Evolutionary conservation across 2,329 filamentous ascomycete species (phyloP), one percentile per base, ranked within the genome.

Genomic region (Aspergillus quadricinctus): DNA sequence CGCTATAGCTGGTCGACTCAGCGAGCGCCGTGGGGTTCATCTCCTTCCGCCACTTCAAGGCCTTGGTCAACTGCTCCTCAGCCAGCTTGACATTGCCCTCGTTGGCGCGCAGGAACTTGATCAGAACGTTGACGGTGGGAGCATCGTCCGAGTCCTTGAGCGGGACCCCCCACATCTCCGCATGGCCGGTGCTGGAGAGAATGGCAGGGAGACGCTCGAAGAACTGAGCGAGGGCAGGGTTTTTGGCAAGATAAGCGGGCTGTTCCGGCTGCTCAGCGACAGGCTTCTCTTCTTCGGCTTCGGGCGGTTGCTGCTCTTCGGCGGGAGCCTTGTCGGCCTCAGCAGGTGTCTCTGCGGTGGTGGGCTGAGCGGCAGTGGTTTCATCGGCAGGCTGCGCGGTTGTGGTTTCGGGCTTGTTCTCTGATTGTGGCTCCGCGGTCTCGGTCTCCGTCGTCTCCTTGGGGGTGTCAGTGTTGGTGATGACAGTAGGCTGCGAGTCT

Each of bases 51-150:
- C 92, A 97, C 64, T 88, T 82, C 45, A 97, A 81, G 1, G 92
- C 92, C 66, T 88, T 86, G 57, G 78, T 80, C 48, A 97, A 83
- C 77, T 97, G 92, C 54, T 87, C 83, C 69, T 87, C 86, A 17
- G 92, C 90, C 69, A 87, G 87, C 53, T 80, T 79, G 6, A 90
- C 72, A 67, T 95, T 86, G 59, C 88, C 87, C 59, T 87, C 85
- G 72, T 97, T 97, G 71, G 92, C 93, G 64, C 92, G 90, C 55
- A 97, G 83, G 77, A 92, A 97, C 79, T 97, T 97, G 72, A 96
- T 91, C 50, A 97, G 80, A 52, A 97, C 84, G 65, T 96, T 87
- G 70, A 89, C 87, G 49, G 89, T 92, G 54, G 89, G 89, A 52
- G 92, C 81, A 66, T 91, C 81, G 43, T 76, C 65, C 54, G 65